Evolutionary conservation across 2,329 filamentous ascomycete species (phyloP).

Genomic region (Onygenales sp.): DNA sequence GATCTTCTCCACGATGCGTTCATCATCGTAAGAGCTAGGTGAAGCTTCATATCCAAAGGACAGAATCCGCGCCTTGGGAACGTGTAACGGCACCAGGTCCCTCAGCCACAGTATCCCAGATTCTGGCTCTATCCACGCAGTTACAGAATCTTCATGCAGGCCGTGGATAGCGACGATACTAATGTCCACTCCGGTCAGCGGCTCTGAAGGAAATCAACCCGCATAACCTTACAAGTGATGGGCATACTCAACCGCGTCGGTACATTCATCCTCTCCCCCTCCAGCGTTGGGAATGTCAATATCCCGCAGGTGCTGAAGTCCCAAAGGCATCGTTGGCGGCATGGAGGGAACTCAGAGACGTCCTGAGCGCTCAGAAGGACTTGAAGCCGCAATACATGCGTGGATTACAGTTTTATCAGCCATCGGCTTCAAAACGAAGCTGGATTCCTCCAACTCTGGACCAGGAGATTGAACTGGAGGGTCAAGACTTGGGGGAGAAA

Average conservation of each 20-base stretch:
- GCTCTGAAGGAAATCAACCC: not conserved
- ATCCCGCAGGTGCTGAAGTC: not conserved
- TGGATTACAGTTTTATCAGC: not conserved
- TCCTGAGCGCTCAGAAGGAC: not conserved
- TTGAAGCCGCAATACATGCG: not conserved
- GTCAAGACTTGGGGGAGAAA: too few relatives aligned
- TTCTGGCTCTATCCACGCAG: slow-evolving; percentile 6
- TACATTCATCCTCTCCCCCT: not conserved
- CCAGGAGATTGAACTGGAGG: not conserved
- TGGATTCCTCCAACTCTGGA: not conserved
- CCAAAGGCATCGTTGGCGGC: not conserved
- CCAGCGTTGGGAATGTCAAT: not conserved
- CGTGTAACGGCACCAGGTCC: slow-evolving; percentile 9
- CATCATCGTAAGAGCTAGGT: slow-evolving; percentile 2
- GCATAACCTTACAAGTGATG: not conserved
- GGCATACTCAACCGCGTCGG: not conserved
- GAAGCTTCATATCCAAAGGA: slow-evolving; percentile 12
- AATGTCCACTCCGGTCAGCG: slow-evolving; percentile 1
- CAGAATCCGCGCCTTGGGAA: slow-evolving; percentile 11
- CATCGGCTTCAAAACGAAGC: not conserved
- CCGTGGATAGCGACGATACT: slow-evolving; percentile 11
- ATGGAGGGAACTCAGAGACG: not conserved
- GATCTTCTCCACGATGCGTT: slow-evolving; percentile 5
- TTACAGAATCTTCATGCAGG: slow-evolving; percentile 3
- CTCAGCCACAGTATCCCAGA: slow-evolving; percentile 1